Percentiles rank a stretch among this genome's conserved stretches.
These are phyloP conservation scores for Diaporthe capsici DNA, from an alignment of 2,329 filamentous ascomycete species.

Conservation along the genomic window DNA sequence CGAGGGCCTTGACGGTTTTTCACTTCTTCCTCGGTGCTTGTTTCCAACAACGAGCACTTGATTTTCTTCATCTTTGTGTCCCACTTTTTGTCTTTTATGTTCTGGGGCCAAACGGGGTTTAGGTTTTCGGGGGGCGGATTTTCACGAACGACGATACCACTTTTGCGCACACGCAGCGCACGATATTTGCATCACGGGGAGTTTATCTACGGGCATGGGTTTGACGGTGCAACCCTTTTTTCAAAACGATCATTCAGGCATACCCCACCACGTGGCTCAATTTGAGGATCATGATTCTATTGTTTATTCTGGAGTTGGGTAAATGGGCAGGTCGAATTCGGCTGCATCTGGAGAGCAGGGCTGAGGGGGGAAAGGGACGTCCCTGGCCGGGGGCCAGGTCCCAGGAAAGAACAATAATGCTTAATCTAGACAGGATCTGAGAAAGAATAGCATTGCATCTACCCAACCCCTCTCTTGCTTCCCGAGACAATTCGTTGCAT, in stretches of 20 bases:
- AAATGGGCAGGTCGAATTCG: neutral
- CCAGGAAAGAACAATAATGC: slow-evolving; percentile 36
- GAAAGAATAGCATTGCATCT: slow-evolving; percentile 32
- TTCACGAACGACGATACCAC: slow-evolving; percentile 34
- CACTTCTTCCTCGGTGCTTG: neutral
- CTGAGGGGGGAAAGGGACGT: neutral
- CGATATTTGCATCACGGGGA: slow-evolving; percentile 8
- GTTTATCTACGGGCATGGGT: slow-evolving; percentile 23
- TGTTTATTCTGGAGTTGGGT: slow-evolving; percentile 1
- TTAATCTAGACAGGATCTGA: slow-evolving; percentile 41
- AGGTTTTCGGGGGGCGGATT: slow-evolving; percentile 14
- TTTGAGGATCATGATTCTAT: neutral
- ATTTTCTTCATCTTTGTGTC: neutral
- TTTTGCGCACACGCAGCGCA: slow-evolving; percentile 7
- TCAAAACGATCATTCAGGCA: slow-evolving; percentile 27
- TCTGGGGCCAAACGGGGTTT: neutral
- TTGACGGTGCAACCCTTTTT: slow-evolving; percentile 14
- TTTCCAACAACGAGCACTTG: neutral
- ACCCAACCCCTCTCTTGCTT: neutral
- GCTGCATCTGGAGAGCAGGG: neutral
- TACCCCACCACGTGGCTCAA: neutral
- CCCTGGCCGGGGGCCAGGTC: neutral
- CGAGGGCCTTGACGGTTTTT: slow-evolving; percentile 1
- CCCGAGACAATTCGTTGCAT: neutral
- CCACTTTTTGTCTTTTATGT: neutral